These are phyloP conservation scores for Phaeotremella skinneri DNA, from an alignment of 768 basidiomycete species.

Conservation along the genomic window DNA sequence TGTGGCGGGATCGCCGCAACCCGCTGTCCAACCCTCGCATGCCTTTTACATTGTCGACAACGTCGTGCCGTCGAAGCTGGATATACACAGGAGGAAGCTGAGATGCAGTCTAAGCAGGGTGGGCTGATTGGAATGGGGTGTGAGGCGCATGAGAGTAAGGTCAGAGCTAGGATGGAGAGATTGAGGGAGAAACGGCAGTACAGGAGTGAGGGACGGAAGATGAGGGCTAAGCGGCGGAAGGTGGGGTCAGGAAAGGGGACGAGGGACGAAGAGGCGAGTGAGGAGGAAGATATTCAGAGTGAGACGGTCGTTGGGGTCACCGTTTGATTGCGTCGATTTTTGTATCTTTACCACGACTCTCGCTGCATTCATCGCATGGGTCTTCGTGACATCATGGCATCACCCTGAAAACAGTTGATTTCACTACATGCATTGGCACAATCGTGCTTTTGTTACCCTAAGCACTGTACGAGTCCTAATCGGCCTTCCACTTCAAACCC, in stretches of 20 bases:
- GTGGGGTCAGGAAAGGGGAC: no score
- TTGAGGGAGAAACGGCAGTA: constrained; percentile 38
- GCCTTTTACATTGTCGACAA: constrained; percentile 48
- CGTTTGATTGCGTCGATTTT: no score
- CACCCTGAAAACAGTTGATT: no score
- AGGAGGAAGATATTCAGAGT: background rate
- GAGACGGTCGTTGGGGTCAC: no score
- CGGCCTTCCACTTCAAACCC: constrained; percentile 49
- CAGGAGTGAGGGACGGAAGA: constrained; percentile 22
- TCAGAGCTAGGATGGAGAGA: constrained; percentile 40
- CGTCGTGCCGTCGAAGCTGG: constrained; percentile 32
- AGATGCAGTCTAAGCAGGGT: constrained; percentile 26
- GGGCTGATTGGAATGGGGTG: constrained; percentile 47
- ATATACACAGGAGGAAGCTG: constrained; percentile 30
- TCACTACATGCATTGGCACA: background rate
- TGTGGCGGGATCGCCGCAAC: constrained; percentile 40
- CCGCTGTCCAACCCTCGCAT: constrained; percentile 42
- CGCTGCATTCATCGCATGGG: no score
- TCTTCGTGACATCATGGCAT: no score
- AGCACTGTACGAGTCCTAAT: constrained; percentile 29
- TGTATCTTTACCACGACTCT: no score
- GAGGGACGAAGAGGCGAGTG: constrained; percentile 9
- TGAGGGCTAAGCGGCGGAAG: constrained; percentile 15
- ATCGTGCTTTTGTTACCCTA: no score
- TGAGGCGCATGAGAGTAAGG: constrained; percentile 51